These are phyloP conservation scores for Entophlyctis luteolus DNA, from an alignment of 192 early-diverging fungal genomes.

Conservation along the genomic window DNA sequence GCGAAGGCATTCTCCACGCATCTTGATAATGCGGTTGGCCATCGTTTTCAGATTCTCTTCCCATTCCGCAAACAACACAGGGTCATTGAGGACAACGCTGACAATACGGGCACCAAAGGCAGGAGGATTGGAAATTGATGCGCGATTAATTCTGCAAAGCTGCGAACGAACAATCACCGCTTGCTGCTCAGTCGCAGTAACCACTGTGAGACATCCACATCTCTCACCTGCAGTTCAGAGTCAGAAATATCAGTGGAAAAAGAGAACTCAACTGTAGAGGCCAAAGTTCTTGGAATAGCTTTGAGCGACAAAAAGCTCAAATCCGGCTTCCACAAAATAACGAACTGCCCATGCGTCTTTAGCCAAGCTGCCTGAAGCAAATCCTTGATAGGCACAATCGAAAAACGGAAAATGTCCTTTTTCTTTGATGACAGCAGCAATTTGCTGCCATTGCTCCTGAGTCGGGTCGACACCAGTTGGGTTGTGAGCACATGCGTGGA, in stretches of 20 bases:
- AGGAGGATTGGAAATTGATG: slow-evolving; percentile 86
- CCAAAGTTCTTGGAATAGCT: slow-evolving; percentile 99
- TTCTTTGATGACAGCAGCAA: slow-evolving; percentile 75
- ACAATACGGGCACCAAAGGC: slow-evolving; percentile 88
- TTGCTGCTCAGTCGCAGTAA: slow-evolving; percentile 52
- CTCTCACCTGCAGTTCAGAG: slow-evolving; percentile 63
- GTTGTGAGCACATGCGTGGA: slow-evolving; percentile 98
- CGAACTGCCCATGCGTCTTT: slow-evolving; percentile 88
- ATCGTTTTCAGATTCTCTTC: slow-evolving; percentile 52
- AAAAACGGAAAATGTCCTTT: slow-evolving; percentile 91
- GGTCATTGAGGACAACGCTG: slow-evolving; percentile 75
- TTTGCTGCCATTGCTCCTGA: slow-evolving; percentile 85
- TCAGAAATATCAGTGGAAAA: not conserved
- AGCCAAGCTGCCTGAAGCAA: slow-evolving; percentile 89
- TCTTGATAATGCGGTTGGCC: slow-evolving; percentile 85
- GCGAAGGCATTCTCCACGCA: slow-evolving; percentile 71
- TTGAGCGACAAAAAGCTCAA: slow-evolving; percentile 87
- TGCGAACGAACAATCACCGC: slow-evolving; percentile 70
- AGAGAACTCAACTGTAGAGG: slow-evolving; percentile 65
- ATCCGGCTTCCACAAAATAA: slow-evolving; percentile 86
- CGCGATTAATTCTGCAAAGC: slow-evolving; percentile 76
- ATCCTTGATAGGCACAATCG: slow-evolving; percentile 98
- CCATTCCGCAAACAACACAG: slow-evolving; percentile 81
- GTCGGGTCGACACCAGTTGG: slow-evolving; percentile 98
- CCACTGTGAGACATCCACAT: slow-evolving; percentile 78